Base-by-base conservation (phyloP, 345 rosid species). In the Raphanus raphanistrum region DNA sequence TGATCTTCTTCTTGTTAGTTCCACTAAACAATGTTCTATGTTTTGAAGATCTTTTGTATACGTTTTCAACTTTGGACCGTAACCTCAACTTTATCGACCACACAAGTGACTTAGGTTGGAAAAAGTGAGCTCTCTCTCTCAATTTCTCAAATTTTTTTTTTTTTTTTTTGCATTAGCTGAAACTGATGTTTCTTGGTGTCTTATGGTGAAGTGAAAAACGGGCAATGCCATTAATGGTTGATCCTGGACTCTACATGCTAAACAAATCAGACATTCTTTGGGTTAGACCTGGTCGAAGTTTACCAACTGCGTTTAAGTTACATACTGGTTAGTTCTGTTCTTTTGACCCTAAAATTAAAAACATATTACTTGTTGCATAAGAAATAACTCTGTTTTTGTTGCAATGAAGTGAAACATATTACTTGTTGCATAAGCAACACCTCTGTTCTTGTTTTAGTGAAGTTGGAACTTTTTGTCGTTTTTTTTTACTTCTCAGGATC, bases 181-280 rank as follows among this genome's bases (percentile, higher is more conserved):
- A n/a, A 15, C 59, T 52, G 8, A 15, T 52, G 26, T 16, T 69
- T 74, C 54, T 67, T 78, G 79, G 35, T 59, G 2, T 50, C 55
- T 17, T 32, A 15, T 27, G 63, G 52, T 75, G 76, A 86, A 96
- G 99, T 85, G 92, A 93, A 6, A 91, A 87, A 68, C 90, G 98
- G 17, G 99, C 98, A 48, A 89, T 85, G 95, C 99, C 99, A 27
- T 74, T 96, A 86, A 90, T 96, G 77, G 60, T 96, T 63, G 99
- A 96, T 74, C 99, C 99, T 50, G 99, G 98, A 58, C 97, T 96
- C 57, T 93, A 92, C 79, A 69, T 74, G 63, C 58, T 87, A 52
- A 86, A 84, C 60, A 96, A 93, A 82, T 76, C 88, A 32, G 96
- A 91, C 66, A 72, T 91, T 65, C 85, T 59, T 70, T 86, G 89